Percentiles rank a stretch among this genome's conserved stretches.
Evolutionary conservation across 1,284 basidiomycete genomes (phyloP).

Genomic region (Microbotryum silenes-acaulis): DNA sequence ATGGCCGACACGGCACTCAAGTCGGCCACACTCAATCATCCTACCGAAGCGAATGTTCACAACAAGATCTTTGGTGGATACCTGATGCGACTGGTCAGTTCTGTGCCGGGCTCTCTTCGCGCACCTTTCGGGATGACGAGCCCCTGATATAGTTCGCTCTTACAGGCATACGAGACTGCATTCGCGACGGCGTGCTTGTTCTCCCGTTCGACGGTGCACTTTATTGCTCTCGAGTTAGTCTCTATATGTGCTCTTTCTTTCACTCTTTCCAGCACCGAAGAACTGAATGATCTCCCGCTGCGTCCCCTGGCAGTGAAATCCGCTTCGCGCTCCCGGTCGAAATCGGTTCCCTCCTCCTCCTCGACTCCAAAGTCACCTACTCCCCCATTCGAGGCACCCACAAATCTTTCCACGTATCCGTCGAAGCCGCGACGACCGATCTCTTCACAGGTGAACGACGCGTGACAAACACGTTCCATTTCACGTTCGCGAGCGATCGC

Average conservation of each 20-base stretch:
- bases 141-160: constrained; percentile 32
- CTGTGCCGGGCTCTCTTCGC: background rate
- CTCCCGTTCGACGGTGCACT: constrained; percentile 38
- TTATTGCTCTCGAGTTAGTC: constrained; percentile 39
- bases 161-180: constrained; percentile 40
- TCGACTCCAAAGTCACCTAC: constrained; percentile 29
- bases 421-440: constrained; percentile 17
- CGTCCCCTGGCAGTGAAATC: constrained; percentile 27
- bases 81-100: constrained; percentile 25
- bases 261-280: background rate
- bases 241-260: background rate
- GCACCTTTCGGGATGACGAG: background rate
- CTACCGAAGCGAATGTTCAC: constrained; percentile 32
- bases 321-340: constrained; percentile 33
- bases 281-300: background rate
- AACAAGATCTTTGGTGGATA: constrained; percentile 29
- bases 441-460: constrained; percentile 25
- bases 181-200: constrained; percentile 39
- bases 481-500: constrained; percentile 28
- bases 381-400: constrained; percentile 22
- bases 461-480: constrained; percentile 33
- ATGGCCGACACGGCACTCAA: constrained; percentile 34
- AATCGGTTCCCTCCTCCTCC: constrained; percentile 25
- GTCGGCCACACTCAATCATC: constrained; percentile 27
- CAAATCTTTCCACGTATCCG: constrained; percentile 21